Evolutionary conservation across 2,329 filamentous ascomycete species (phyloP).

Genomic region (Hymenoscyphus scutula): DNA sequence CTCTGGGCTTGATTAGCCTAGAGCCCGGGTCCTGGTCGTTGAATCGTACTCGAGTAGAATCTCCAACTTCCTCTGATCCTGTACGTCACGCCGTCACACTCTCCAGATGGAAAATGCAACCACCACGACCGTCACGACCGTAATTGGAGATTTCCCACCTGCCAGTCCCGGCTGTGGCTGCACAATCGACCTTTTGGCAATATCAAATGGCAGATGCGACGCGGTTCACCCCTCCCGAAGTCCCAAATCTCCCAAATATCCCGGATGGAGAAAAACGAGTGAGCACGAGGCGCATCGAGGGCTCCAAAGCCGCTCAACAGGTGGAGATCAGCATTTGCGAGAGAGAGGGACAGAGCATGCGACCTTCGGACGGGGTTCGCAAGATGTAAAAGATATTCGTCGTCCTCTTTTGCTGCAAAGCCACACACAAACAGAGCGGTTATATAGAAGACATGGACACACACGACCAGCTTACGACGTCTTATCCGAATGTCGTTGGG

Average conservation of each 20-base stretch:
- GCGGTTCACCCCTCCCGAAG: not conserved
- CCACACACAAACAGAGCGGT: not conserved
- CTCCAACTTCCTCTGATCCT: not conserved
- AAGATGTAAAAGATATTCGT: not conserved
- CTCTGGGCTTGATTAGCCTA: not conserved
- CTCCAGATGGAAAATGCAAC: not conserved
- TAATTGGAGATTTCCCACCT: constrained; percentile 1
- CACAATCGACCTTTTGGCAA: constrained; percentile 5
- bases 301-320: not conserved
- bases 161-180: not conserved
- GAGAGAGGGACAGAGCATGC: constrained; percentile 4
- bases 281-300: constrained; percentile 1
- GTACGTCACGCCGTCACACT: constrained; percentile 3
- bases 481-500: not conserved
- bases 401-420: not conserved
- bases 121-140: not conserved
- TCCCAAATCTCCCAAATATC: not conserved
- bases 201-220: not conserved
- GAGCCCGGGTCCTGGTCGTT: not conserved
- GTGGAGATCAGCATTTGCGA: not conserved
- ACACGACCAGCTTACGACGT: not conserved
- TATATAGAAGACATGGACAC: not conserved
- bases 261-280: constrained; percentile 1
- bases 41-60: not conserved
- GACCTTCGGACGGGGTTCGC: not conserved